Conservation (phyloP, 768 basidiomycete genomes). For the Erythrobasidium yunnanense region DNA sequence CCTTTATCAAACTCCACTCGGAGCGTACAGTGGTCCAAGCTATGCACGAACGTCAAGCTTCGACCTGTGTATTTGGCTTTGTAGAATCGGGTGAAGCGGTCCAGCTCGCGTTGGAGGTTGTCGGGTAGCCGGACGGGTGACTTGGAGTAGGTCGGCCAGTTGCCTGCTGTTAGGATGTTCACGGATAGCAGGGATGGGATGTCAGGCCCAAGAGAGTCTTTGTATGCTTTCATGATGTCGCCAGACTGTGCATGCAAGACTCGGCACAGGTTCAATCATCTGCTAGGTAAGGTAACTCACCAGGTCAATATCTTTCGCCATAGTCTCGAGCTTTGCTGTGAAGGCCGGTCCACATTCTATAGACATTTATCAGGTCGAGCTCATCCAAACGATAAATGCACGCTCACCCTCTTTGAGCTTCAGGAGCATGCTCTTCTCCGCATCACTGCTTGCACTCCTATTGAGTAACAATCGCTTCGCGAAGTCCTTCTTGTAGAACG, state of each 20-base stretch:
- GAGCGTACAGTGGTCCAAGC: constrained; percentile 70
- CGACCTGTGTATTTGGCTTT: constrained; percentile 63
- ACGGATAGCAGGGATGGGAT: constrained; percentile 47
- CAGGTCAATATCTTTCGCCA: constrained; percentile 47
- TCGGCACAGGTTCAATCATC: constrained; percentile 48
- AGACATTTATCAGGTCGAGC: neutral
- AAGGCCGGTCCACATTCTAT: constrained; percentile 92
- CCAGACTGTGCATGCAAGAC: constrained; percentile 45
- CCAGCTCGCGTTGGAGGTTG: constrained; percentile 61
- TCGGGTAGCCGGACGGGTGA: constrained; percentile 49
- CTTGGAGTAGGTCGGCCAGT: constrained; percentile 55
- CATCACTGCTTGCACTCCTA: constrained; percentile 72
- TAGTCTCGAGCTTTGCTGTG: constrained; percentile 70
- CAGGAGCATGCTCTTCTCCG: constrained; percentile 71
- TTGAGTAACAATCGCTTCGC: constrained; percentile 79
- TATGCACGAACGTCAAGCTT: constrained; percentile 73
- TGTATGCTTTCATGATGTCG: constrained; percentile 61
- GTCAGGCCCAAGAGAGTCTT: constrained; percentile 48
- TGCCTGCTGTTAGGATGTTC: constrained; percentile 74
- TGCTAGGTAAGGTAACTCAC: constrained; percentile 44
- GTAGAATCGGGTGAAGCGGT: constrained; percentile 60
- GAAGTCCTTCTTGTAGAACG: constrained; percentile 76
- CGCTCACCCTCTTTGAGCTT: constrained; percentile 69
- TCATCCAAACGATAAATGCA: neutral
- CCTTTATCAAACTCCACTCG: constrained; percentile 57